These are phyloP conservation scores for Tolypocladium guangdongense DNA, from an alignment of 2,329 filamentous ascomycete genomes.

Conservation along the genomic window DNA sequence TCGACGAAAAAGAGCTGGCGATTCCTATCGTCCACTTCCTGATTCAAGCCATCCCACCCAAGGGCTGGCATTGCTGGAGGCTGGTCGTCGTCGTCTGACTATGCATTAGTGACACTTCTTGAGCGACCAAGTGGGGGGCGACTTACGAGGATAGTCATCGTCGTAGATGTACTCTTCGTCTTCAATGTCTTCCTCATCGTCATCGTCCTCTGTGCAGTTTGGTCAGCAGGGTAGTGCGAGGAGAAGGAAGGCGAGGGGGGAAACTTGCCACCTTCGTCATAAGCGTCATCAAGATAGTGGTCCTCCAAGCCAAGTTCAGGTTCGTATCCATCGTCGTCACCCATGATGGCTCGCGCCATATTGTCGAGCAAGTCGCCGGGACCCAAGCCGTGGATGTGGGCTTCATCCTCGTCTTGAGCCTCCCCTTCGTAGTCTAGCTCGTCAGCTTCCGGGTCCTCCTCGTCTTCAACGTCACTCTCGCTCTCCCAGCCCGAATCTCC, in stretches of 20 bases:
- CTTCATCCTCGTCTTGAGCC: constrained; percentile 43
- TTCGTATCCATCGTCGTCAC: constrained; percentile 39
- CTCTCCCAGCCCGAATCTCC: constrained; percentile 52
- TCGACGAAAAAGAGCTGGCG: constrained; percentile 40
- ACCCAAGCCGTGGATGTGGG: constrained; percentile 33
- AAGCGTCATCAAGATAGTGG: constrained; percentile 41
- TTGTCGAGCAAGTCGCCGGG: constrained; percentile 36
- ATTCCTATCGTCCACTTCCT: constrained; percentile 37
- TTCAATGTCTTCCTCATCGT: constrained; percentile 61
- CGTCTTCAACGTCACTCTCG: constrained; percentile 45
- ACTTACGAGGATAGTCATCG: constrained; percentile 46
- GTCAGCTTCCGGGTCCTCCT: constrained; percentile 39
- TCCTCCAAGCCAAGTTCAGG: constrained; percentile 42
- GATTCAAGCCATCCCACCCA: constrained; percentile 46
- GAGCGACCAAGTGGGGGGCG: neutral
- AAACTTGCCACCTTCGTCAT: constrained; percentile 46
- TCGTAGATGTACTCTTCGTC: constrained; percentile 56
- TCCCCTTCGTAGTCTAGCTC: constrained; percentile 45
- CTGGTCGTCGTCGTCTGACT: constrained; percentile 6
- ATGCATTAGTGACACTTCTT: neutral
- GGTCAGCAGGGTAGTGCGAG: constrained; percentile 3
- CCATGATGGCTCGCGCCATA: constrained; percentile 45
- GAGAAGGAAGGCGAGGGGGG: neutral
- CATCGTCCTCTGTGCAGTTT: constrained; percentile 31
- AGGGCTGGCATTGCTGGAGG: constrained; percentile 33